A percentile compares a stretch with the other conserved stretches of the same genome.
phyloP scores from a whole-genome alignment of 768 basidiomycete genomes.

The Rhizopogon rudus region DNA sequence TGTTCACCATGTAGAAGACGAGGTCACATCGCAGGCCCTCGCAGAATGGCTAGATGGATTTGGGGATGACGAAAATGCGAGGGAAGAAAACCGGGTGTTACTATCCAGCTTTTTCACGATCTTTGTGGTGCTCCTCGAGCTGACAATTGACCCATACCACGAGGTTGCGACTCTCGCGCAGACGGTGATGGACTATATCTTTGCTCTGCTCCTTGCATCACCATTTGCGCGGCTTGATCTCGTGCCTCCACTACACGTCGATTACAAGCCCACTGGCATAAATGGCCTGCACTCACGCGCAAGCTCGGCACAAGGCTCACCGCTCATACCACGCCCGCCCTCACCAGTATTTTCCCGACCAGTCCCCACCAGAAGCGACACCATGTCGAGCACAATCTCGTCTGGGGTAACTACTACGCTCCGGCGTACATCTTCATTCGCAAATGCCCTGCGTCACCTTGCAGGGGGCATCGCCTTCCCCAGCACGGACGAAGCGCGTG shows the following conservation, averaged over 20 bases:
- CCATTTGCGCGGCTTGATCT: slow-evolving; percentile 75
- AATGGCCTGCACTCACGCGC: slow-evolving; percentile 36
- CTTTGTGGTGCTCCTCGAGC: slow-evolving; percentile 80
- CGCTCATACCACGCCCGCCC: slow-evolving; percentile 37
- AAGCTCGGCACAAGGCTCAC: slow-evolving; percentile 48
- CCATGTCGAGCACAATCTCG: slow-evolving; percentile 55
- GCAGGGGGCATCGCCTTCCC: slow-evolving; percentile 73
- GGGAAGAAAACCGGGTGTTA: slow-evolving; percentile 77
- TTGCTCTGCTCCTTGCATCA: slow-evolving; percentile 84
- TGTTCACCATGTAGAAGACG: slow-evolving; percentile 48
- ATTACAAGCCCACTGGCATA: slow-evolving; percentile 25
- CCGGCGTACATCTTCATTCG: slow-evolving; percentile 76
- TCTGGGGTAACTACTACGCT: slow-evolving; percentile 63
- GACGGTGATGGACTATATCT: slow-evolving; percentile 88
- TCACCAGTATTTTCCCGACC: slow-evolving; percentile 47
- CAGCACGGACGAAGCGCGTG: slow-evolving; percentile 47
- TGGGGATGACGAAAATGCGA: slow-evolving; percentile 55
- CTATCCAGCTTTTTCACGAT: slow-evolving; percentile 95
- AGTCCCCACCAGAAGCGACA: slow-evolving; percentile 51
- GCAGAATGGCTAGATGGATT: slow-evolving; percentile 75
- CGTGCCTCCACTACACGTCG: slow-evolving; percentile 36
- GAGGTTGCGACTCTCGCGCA: slow-evolving; percentile 91
- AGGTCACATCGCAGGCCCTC: slow-evolving; percentile 66
- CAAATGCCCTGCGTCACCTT: slow-evolving; percentile 65
- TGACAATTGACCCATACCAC: slow-evolving; percentile 89